Percentiles rank a stretch among this genome's conserved stretches.
These are phyloP conservation scores for Cryptococcus sp. DNA, from an alignment of 1,284 basidiomycete genomes.

Conservation along the genomic window DNA sequence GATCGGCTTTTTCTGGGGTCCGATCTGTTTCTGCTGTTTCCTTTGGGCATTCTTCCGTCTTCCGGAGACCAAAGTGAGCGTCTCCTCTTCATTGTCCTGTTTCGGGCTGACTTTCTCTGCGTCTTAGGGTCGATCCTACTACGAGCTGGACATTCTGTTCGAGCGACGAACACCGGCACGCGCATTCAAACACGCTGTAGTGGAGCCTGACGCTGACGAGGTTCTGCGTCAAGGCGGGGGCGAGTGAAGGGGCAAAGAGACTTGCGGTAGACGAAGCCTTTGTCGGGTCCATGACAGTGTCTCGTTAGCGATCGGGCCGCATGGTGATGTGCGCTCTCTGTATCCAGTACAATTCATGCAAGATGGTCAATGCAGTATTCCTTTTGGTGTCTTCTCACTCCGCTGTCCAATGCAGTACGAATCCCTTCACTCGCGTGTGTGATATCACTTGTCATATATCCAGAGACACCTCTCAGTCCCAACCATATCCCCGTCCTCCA, in stretches of 20 bases:
- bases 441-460: conserved; percentile 8
- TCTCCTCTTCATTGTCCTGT: too few relatives aligned
- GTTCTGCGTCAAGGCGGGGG: background rate
- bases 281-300: too few relatives aligned
- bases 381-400: too few relatives aligned
- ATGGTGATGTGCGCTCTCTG: too few relatives aligned
- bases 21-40: conserved; percentile 3
- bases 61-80: conserved; percentile 22
- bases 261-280: too few relatives aligned
- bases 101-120: too few relatives aligned
- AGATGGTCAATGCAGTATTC: too few relatives aligned
- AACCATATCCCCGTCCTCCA: conserved; percentile 21
- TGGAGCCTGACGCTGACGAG: conserved; percentile 2
- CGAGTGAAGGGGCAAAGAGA: background rate
- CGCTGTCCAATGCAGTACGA: too few relatives aligned
- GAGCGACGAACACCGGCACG: conserved; percentile 35
- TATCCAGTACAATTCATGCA: too few relatives aligned
- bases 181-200: conserved; percentile 21
- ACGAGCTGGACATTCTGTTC: conserved; percentile 49
- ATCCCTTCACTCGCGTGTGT: too few relatives aligned
- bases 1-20: conserved; percentile 17
- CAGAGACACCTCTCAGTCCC: conserved; percentile 23
- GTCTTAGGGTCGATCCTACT: conserved; percentile 38
- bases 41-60: conserved; percentile 20
- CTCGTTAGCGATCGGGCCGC: too few relatives aligned